These are phyloP conservation scores for Galerina marginata DNA, from an alignment of 768 basidiomycete genomes.

Conservation along the genomic window DNA sequence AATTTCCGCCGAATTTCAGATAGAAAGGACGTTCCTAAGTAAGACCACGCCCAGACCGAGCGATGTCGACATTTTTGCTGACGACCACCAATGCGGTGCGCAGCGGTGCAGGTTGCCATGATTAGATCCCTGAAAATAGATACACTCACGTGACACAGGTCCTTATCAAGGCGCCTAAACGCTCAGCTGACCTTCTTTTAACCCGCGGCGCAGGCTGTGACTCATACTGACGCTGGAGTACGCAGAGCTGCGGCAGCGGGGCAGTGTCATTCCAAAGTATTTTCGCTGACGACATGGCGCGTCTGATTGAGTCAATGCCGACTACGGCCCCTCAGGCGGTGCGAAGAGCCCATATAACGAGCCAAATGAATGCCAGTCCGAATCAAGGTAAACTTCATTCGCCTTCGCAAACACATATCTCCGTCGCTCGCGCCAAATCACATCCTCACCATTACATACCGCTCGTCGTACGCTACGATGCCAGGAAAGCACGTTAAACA, in stretches of 20 bases:
- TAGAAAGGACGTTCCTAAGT: too few relatives aligned
- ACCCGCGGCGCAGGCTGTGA: slow-evolving; percentile 12
- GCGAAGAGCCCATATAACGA: slow-evolving; percentile 10
- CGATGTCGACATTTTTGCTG: too few relatives aligned
- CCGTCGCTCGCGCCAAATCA: background rate
- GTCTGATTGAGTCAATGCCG: slow-evolving; percentile 9
- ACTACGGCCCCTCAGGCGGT: slow-evolving; percentile 6
- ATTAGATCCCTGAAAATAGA: background rate
- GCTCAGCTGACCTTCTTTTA: slow-evolving; percentile 14
- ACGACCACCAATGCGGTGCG: slow-evolving; percentile 2
- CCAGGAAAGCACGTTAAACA: slow-evolving; percentile 34
- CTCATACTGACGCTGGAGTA: slow-evolving; percentile 10
- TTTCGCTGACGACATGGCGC: background rate
- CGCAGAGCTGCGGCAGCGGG: slow-evolving; percentile 14
- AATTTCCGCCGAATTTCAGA: too few relatives aligned
- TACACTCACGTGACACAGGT: slow-evolving; percentile 5
- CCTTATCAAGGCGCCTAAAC: slow-evolving; percentile 14
- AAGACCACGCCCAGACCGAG: too few relatives aligned
- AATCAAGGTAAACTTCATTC: background rate
- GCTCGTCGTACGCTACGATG: slow-evolving; percentile 20
- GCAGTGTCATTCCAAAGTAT: slow-evolving; percentile 12
- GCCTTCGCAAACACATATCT: slow-evolving; percentile 9
- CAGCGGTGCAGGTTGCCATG: background rate
- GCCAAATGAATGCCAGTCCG: background rate
- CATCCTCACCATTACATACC: background rate